Evolutionary conservation across 148 eudicot genomes (phyloP).

Genomic region (Fagopyrum tataricum): DNA sequence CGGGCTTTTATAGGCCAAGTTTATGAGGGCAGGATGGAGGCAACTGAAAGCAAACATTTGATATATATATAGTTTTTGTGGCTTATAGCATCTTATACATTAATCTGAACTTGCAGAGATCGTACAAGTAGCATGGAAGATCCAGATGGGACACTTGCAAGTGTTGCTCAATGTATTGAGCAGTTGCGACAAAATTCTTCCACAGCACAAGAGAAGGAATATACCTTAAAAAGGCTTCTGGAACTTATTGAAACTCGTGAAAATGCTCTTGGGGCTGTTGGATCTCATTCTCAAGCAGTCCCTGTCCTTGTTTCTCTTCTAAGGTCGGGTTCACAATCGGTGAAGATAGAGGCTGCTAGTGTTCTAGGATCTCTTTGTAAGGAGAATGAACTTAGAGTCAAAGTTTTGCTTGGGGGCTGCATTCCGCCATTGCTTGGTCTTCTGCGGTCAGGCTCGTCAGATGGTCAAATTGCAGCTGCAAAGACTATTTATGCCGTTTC

Average conservation of each 20-base stretch:
- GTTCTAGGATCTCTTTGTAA: slow-evolving; percentile 90
- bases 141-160: slow-evolving; percentile 92
- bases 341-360: slow-evolving; percentile 90
- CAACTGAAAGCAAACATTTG: background rate
- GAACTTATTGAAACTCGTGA: slow-evolving; percentile 90
- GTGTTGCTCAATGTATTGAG: slow-evolving; percentile 98
- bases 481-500: slow-evolving; percentile 92
- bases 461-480: slow-evolving; percentile 90
- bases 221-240: slow-evolving; percentile 62
- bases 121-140: slow-evolving; percentile 94
- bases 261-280: slow-evolving; percentile 96
- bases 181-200: slow-evolving; percentile 82
- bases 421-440: slow-evolving; percentile 95
- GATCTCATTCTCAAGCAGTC: slow-evolving; percentile 99
- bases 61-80: background rate
- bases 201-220: slow-evolving; percentile 76
- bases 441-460: slow-evolving; percentile 78
- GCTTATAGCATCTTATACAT: slow-evolving; percentile 7
- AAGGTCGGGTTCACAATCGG: slow-evolving; percentile 72
- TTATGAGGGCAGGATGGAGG: background rate
- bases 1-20: background rate
- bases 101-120: slow-evolving; percentile 49
- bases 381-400: slow-evolving; percentile 93
- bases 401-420: slow-evolving; percentile 95
- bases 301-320: slow-evolving; percentile 95